Evolutionary conservation across 305 asterid genomes (phyloP), one percentile per base, ranked within the genome.

Genomic region (Vinca major): DNA sequence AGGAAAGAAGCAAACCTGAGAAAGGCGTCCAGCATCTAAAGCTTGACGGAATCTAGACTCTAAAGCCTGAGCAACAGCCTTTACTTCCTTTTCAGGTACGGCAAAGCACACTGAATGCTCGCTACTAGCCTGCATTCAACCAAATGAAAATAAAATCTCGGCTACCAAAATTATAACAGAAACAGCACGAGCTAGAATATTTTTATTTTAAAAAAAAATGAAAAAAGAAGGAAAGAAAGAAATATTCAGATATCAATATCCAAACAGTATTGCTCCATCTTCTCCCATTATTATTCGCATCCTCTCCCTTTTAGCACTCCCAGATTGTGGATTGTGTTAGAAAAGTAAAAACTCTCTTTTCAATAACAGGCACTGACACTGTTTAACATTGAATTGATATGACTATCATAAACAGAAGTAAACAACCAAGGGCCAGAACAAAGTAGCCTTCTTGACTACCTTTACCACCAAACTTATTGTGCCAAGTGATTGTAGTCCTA

Each of bases 41-140:
- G 97, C 97, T 86, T 85, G 88, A 62, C 89, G 88, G 75, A 93
- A 93, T 76, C 91, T 86, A 73, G 95, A 73, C 80, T 91, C 89
- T 71, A 93, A 86, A 67, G 89, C 96, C 69, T 81, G 77, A 78
- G 96, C 94, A 68, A 93, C 99, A 71, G 92, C 89, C 77, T 86
- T 85, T 19, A 89, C 96, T 84, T 93, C 99, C 62, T 80, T 86
- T 77, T 93, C 99, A 67, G 99, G 99, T 39, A 93, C 99, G 70
- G 99, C 99, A 82, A 93, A 93, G 85, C 99, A 93, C 52, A 93
- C 91, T 33, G 99, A 93, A 77, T 93, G 99, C 82, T 93, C 99
- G 71, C 99, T 93, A 75, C 99, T 93, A 51, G 99, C 99, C 96
- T 92, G 91, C 65, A 70, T 62, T 65, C 21, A 56, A 75, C 68